A percentile compares a stretch with the other conserved stretches of the same genome.
phyloP scores from a whole-genome alignment of 768 basidiomycete genomes.

The Tylopilus cervinicoccineus region DNA sequence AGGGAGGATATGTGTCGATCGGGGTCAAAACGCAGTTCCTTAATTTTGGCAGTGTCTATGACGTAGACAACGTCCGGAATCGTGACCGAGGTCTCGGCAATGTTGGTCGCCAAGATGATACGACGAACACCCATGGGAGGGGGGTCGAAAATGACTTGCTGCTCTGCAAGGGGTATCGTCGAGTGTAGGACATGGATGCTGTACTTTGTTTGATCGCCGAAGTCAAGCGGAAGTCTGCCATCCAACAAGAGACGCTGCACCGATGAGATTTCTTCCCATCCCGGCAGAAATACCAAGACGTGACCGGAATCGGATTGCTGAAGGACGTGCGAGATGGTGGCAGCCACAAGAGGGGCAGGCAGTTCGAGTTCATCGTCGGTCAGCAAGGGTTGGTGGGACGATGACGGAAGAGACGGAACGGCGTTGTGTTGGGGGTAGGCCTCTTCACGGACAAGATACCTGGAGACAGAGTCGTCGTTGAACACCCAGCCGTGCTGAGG shows the following conservation, averaged over 20 bases:
- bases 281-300: constrained; percentile 88
- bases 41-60: constrained; percentile 83
- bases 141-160: constrained; percentile 85
- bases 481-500: constrained; percentile 59
- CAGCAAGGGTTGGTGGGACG: constrained; percentile 9
- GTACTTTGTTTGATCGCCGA: constrained; percentile 54
- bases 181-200: constrained; percentile 85
- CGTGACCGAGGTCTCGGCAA: constrained; percentile 93
- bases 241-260: constrained; percentile 62
- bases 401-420: constrained; percentile 1
- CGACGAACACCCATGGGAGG: constrained; percentile 74
- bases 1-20: constrained; percentile 84
- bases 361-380: constrained; percentile 64
- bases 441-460: constrained; percentile 66
- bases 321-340: constrained; percentile 76
- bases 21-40: constrained; percentile 88
- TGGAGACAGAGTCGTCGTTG: constrained; percentile 60
- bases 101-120: constrained; percentile 90
- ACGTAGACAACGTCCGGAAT: constrained; percentile 96
- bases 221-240: constrained; percentile 52
- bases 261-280: constrained; percentile 84
- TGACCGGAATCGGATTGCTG: constrained; percentile 75
- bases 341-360: constrained; percentile 76
- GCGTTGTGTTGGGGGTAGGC: constrained; percentile 12
- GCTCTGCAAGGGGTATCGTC: constrained; percentile 81